phyloP scores from a whole-genome alignment of 2,329 filamentous ascomycete species.

The Botrytis byssoidea region DNA sequence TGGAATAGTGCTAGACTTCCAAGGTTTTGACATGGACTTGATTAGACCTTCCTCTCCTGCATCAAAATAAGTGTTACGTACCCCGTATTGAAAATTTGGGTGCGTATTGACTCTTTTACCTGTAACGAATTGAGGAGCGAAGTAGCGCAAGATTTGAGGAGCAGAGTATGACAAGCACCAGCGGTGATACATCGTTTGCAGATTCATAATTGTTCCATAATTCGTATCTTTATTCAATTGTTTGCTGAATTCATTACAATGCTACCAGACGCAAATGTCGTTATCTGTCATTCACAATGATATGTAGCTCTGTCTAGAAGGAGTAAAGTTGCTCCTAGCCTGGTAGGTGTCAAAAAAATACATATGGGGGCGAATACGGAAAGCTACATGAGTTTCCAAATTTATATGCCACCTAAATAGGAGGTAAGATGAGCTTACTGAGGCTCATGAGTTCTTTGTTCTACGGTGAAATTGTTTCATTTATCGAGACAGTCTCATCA shows the following conservation, averaged over 20 bases:
- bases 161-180: constrained; percentile 1
- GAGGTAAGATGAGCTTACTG: constrained; percentile 14
- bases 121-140: constrained; percentile 11
- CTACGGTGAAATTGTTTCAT: constrained; percentile 29
- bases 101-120: constrained; percentile 7
- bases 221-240: constrained; percentile 30
- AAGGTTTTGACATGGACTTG: constrained; percentile 13
- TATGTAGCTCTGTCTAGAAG: constrained; percentile 28
- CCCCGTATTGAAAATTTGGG: background rate
- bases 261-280: constrained; percentile 24
- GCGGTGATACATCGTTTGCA: constrained; percentile 27
- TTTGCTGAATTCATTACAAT: constrained; percentile 31
- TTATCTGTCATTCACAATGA: constrained; percentile 31
- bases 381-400: constrained; percentile 25
- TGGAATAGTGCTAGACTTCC: background rate
- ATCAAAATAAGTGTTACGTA: constrained; percentile 12
- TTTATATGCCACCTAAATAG: constrained; percentile 9
- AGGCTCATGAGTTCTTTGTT: constrained; percentile 28
- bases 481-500: constrained; percentile 29
- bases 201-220: constrained; percentile 26
- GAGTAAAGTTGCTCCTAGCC: constrained; percentile 26
- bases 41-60: constrained; percentile 6
- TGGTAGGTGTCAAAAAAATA: constrained; percentile 29
- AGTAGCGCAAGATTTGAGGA: background rate
- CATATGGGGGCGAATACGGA: constrained; percentile 23